Conservation (phyloP, 1,284 basidiomycete genomes). For the Ganoderma boninense region DNA sequence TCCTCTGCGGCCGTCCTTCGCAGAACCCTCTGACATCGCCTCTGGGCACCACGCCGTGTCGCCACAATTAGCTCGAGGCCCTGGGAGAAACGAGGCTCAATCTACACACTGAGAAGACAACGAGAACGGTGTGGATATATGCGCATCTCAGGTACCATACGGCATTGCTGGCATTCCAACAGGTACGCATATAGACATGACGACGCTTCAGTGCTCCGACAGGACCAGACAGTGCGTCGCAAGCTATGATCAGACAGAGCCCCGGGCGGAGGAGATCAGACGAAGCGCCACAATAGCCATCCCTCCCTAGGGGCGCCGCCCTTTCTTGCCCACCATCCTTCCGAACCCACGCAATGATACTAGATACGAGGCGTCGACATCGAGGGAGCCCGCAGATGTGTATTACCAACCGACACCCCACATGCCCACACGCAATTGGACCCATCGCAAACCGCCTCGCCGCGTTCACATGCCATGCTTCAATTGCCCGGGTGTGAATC, state of each 20-base stretch:
- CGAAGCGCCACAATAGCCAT: background rate
- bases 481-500: background rate
- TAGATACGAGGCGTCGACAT: background rate
- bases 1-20: background rate
- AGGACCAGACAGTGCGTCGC: background rate
- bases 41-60: background rate
- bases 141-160: background rate
- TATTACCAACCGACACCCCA: slow-evolving; percentile 1
- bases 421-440: background rate
- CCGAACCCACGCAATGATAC: background rate
- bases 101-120: background rate
- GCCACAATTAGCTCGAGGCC: background rate
- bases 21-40: background rate
- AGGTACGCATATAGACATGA: slow-evolving; percentile 2
- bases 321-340: background rate
- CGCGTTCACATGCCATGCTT: background rate
- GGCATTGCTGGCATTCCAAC: background rate
- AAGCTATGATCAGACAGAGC: background rate
- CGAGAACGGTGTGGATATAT: background rate
- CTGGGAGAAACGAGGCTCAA: background rate
- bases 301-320: background rate
- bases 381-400: background rate
- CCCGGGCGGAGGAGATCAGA: background rate
- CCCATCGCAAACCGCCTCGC: slow-evolving; percentile 2
- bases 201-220: background rate